Evolutionary conservation across 2,329 filamentous ascomycete genomes (phyloP).

Genomic region (Colletotrichum caudatum): DNA sequence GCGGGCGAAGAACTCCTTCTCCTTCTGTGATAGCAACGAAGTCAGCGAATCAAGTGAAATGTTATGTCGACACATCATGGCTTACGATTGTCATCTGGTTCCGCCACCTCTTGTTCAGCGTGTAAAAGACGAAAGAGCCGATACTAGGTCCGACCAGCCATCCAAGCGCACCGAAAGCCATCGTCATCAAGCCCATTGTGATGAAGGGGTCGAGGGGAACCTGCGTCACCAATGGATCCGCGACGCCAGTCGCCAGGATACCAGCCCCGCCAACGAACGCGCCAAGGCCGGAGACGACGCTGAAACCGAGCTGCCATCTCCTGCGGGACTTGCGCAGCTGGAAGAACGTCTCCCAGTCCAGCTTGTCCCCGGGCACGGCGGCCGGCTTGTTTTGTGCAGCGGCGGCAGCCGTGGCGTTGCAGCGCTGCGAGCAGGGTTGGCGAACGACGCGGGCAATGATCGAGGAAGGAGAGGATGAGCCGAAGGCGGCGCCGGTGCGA

Average conservation of each 20-base stretch:
- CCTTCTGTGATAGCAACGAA: conserved; percentile 70
- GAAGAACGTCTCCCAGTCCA: conserved; percentile 95
- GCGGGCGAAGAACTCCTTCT: conserved; percentile 91
- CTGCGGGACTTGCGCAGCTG: conserved; percentile 87
- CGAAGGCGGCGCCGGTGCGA: conserved; percentile 35
- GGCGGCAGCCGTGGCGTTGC: conserved; percentile 33
- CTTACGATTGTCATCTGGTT: conserved; percentile 77
- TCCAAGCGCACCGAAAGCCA: conserved; percentile 81
- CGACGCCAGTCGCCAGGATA: conserved; percentile 76
- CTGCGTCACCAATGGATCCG: conserved; percentile 77
- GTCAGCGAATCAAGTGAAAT: conserved; percentile 17
- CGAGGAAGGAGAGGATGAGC: conserved; percentile 39
- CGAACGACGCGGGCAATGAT: conserved; percentile 44
- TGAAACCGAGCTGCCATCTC: conserved; percentile 84
- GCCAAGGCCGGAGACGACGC: conserved; percentile 71
- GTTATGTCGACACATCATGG: conserved; percentile 38
- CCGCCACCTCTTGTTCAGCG: conserved; percentile 78
- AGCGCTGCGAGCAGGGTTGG: conserved; percentile 40
- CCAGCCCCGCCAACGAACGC: conserved; percentile 73
- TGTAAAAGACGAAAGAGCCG: conserved; percentile 83
- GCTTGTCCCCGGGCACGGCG: conserved; percentile 48
- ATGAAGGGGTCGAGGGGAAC: conserved; percentile 90
- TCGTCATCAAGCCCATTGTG: conserved; percentile 82
- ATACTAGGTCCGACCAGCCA: conserved; percentile 90
- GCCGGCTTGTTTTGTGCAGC: conserved; percentile 40